phyloP scores from a whole-genome alignment of 2,329 filamentous ascomycete genomes.

The Cyclaneusma minus region DNA sequence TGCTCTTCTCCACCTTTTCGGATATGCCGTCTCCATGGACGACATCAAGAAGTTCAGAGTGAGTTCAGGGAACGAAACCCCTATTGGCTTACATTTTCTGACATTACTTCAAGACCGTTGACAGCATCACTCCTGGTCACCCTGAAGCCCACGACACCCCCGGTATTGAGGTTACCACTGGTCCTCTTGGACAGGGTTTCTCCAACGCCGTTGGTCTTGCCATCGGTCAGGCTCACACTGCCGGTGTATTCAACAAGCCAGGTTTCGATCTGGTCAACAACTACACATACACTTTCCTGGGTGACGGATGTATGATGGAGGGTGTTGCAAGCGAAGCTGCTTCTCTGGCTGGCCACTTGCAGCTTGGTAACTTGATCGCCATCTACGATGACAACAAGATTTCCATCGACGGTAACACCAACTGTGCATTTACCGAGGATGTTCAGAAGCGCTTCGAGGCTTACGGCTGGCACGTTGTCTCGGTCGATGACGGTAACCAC shows the following conservation, averaged over 20 bases:
- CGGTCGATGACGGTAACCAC: conserved; percentile 75
- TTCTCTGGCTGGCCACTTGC: conserved; percentile 85
- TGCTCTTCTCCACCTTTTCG: conserved; percentile 91
- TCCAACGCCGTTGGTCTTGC: conserved; percentile 95
- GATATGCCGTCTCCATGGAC: conserved; percentile 73
- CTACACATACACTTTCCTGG: conserved; percentile 94
- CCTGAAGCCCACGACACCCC: conserved; percentile 94
- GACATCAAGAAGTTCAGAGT: conserved; percentile 96
- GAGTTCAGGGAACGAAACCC: conserved; percentile 22
- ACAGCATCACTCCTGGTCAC: conserved; percentile 81
- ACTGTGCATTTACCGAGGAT: conserved; percentile 93
- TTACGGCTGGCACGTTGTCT: conserved; percentile 87
- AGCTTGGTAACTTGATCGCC: conserved; percentile 93
- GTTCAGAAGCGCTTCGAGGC: conserved; percentile 88
- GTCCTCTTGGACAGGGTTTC: conserved; percentile 94
- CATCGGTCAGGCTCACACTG: conserved; percentile 87
- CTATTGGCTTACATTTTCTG: conserved; percentile 4
- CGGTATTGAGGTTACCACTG: conserved; percentile 94
- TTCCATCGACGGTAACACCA: conserved; percentile 86
- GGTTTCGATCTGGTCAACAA: conserved; percentile 85
- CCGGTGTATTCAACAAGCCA: conserved; percentile 90
- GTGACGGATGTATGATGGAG: conserved; percentile 98
- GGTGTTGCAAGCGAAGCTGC: conserved; percentile 88
- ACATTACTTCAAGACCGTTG: conserved; percentile 26
- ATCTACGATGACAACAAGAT: conserved; percentile 99